phyloP scores from a whole-genome alignment of 148 eudicot genomes.

The Heliosperma pusillum region DNA sequence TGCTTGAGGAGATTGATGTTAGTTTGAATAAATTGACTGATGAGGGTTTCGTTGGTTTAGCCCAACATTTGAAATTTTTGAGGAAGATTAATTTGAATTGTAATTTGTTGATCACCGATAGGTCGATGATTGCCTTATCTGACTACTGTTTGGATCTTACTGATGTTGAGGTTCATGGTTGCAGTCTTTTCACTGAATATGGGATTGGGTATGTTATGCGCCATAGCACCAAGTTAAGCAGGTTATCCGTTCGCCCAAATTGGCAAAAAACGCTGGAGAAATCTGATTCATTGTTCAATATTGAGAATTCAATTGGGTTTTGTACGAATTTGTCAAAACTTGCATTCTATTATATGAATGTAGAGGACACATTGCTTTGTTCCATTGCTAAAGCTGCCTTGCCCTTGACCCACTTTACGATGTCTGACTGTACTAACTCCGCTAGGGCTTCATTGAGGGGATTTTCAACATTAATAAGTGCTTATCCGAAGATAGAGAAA shows the following conservation, averaged over 20 bases:
- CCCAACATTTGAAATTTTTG: neutral
- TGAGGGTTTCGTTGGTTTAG: neutral
- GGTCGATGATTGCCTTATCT: neutral
- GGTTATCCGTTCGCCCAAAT: neutral
- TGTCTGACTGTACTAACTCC: neutral
- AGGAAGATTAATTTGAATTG: neutral
- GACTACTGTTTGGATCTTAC: neutral
- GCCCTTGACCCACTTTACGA: neutral
- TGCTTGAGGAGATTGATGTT: neutral
- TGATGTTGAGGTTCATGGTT: neutral
- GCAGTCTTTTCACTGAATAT: neutral
- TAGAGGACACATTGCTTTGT: neutral
- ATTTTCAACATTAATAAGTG: neutral
- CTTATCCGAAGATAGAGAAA: neutral
- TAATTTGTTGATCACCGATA: neutral
- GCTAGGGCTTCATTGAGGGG: neutral
- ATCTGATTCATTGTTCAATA: neutral
- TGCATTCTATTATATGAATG: neutral
- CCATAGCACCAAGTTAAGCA: neutral
- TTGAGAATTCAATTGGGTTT: neutral
- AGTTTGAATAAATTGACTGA: neutral
- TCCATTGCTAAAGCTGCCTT: constrained; percentile 5
- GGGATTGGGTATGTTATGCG: neutral
- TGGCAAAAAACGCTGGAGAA: neutral
- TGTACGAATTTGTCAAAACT: neutral